Base-by-base conservation (phyloP, 148 eudicot species). In the Hydrangea macrophylla region DNA sequence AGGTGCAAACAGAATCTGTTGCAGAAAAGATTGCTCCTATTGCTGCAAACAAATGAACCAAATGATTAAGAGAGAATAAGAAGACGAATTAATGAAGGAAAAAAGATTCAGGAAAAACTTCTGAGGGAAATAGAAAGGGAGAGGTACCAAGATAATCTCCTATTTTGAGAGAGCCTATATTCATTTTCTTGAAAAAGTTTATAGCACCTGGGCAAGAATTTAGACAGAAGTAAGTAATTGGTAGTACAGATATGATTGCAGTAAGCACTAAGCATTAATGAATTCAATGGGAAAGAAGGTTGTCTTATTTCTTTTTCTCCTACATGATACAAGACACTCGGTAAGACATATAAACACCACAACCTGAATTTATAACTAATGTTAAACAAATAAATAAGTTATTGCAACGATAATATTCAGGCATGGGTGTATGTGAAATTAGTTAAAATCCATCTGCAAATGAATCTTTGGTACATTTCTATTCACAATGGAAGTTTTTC, bases 1-100 rank as follows among this genome's bases (percentile, higher is more conserved):
- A 73, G 23, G 92, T 88, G 84, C 92, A 88, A 67, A 88, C 92
- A 53, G 92, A 88, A 77, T 88, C 92, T 33, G 92, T 88, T 51
- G 92, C 92, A 11, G 89, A 81, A 70, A 88, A 88, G 26, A 88
- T 88, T 77, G 92, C 87, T 62, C 92, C 92, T 61, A 88, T 77
- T 55, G 92, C 92, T 88, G 82, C 57, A 73, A 37, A 71, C 53
- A 68, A 65, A 13, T 5, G 7, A 45, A n/a, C n/a, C n/a, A 71
- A 56, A 71, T 20, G 7, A n/a, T n/a, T n/a, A n/a, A n/a, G n/a
- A 58, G 27, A 39, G 48, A 33, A 32, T 1, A n/a, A 13, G 9
- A n/a, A 48, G 39, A 37, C 11, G 35, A 27, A 48, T n/a, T n/a
- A n/a, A 66, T 66, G 32, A 20, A 51, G 3, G 27, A 65, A 48